Percentiles rank a stretch among this genome's conserved stretches.
These are phyloP conservation scores for Betula pendula DNA, from an alignment of 306 rosid genomes.

Conservation along the genomic window DNA sequence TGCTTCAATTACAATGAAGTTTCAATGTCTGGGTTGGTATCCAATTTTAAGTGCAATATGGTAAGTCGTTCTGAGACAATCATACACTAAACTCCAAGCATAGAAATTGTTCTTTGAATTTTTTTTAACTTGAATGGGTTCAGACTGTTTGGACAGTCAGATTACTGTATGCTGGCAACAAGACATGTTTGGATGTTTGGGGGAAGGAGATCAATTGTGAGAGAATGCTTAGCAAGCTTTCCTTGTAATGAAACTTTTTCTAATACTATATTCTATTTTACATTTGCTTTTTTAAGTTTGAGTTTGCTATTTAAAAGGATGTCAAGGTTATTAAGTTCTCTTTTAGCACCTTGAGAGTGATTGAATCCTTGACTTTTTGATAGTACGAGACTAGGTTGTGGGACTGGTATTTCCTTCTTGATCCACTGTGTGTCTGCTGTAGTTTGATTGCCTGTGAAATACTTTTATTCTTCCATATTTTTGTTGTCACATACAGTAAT, in stretches of 20 bases:
- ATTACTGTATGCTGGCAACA: background rate
- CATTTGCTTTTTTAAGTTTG: background rate
- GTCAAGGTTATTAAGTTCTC: slow-evolving; percentile 15
- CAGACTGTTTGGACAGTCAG: background rate
- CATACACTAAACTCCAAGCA: background rate
- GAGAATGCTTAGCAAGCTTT: background rate
- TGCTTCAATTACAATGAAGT: slow-evolving; percentile 2
- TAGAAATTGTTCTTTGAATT: background rate
- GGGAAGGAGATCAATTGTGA: background rate
- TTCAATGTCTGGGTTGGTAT: background rate
- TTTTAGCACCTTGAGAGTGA: slow-evolving; percentile 12
- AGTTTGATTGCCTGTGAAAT: background rate
- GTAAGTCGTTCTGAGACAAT: background rate
- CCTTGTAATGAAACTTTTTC: background rate
- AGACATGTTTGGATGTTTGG: background rate
- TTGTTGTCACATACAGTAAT: background rate
- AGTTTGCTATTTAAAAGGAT: slow-evolving; percentile 4
- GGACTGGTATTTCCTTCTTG: slow-evolving; percentile 10
- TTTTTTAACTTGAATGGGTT: background rate
- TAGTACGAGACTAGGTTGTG: slow-evolving; percentile 22
- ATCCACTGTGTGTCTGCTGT: slow-evolving; percentile 14
- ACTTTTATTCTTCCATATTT: background rate
- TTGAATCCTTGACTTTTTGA: slow-evolving; percentile 11
- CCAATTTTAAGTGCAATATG: background rate
- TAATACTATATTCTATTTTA: background rate